phyloP scores from a whole-genome alignment of 176 grass and related monocot genomes.

The Poa pratensis region DNA sequence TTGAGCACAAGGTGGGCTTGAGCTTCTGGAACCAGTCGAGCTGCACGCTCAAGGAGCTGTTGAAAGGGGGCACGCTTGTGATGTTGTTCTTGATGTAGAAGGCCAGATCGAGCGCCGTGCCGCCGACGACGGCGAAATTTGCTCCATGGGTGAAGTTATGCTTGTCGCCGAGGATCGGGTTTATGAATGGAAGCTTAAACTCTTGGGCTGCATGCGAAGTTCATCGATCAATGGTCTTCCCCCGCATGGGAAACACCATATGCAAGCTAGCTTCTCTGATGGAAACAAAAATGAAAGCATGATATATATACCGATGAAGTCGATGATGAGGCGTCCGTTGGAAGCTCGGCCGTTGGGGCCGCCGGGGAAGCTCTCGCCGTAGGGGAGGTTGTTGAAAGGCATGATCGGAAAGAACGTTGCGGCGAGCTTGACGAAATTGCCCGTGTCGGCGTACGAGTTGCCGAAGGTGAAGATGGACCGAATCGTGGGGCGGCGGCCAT shows the following conservation, averaged over 20 bases:
- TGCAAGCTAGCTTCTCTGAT: neutral
- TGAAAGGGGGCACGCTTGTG: slow-evolving; percentile 13
- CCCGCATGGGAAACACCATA: neutral
- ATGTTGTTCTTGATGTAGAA: slow-evolving; percentile 40
- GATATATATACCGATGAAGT: slow-evolving; percentile 46
- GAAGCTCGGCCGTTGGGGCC: slow-evolving; percentile 38
- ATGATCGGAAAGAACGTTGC: slow-evolving; percentile 20
- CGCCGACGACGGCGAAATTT: slow-evolving; percentile 47
- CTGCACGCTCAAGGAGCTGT: slow-evolving; percentile 52
- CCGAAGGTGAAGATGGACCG: slow-evolving; percentile 62
- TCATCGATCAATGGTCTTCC: neutral
- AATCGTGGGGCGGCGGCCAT: slow-evolving; percentile 18
- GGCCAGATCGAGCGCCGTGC: slow-evolving; percentile 32
- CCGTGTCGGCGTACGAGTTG: slow-evolving; percentile 69
- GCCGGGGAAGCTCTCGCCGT: slow-evolving; percentile 46
- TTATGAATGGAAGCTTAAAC: slow-evolving; percentile 26
- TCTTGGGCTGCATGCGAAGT: slow-evolving; percentile 29
- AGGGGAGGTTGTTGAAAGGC: slow-evolving; percentile 36
- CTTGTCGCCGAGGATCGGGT: slow-evolving; percentile 24
- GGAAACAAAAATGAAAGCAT: neutral
- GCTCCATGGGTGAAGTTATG: slow-evolving; percentile 32
- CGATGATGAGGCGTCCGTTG: slow-evolving; percentile 43
- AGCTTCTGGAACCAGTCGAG: slow-evolving; percentile 49
- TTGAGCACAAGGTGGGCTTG: slow-evolving; percentile 47
- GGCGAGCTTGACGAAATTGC: slow-evolving; percentile 56